These are phyloP conservation scores for Thermoascus crustaceus DNA, from an alignment of 2,329 filamentous ascomycete species.

Conservation along the genomic window DNA sequence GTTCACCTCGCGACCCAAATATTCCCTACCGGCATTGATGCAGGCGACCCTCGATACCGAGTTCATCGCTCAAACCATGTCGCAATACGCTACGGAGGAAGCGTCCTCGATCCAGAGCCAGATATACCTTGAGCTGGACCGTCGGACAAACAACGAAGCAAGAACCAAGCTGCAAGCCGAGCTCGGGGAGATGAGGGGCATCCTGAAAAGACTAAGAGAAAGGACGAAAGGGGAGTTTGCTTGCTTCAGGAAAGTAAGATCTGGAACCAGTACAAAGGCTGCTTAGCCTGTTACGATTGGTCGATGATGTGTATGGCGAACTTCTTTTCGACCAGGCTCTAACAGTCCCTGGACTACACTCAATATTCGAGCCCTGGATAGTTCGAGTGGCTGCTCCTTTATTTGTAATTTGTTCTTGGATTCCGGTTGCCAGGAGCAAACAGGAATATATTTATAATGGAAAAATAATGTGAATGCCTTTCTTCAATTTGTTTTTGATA, in stretches of 20 bases:
- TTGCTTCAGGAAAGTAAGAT: conserved; percentile 64
- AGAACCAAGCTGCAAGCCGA: conserved; percentile 73
- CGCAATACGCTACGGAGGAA: conserved; percentile 76
- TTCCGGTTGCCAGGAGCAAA: no score
- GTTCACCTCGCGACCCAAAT: conserved; percentile 60
- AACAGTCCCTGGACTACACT: no score
- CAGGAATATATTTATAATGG: no score
- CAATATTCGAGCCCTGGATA: no score
- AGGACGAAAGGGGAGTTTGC: conserved; percentile 77
- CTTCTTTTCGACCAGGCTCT: background rate
- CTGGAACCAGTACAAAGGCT: conserved; percentile 9
- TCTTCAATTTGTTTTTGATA: no score
- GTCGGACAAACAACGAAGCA: conserved; percentile 80
- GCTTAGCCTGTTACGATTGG: no score
- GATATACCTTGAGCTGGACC: conserved; percentile 86
- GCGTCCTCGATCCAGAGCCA: conserved; percentile 75
- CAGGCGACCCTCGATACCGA: conserved; percentile 97
- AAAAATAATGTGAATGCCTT: no score
- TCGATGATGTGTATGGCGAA: no score
- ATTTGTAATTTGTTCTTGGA: no score
- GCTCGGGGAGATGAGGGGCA: conserved; percentile 77
- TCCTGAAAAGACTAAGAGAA: conserved; percentile 76
- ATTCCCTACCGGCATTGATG: conserved; percentile 76
- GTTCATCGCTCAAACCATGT: conserved; percentile 89
- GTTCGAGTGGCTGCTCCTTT: no score